Evolutionary conservation across 148 eudicot genomes (phyloP), one percentile per base, ranked within the genome.

Genomic region (Heliamphora exappendiculata): DNA sequence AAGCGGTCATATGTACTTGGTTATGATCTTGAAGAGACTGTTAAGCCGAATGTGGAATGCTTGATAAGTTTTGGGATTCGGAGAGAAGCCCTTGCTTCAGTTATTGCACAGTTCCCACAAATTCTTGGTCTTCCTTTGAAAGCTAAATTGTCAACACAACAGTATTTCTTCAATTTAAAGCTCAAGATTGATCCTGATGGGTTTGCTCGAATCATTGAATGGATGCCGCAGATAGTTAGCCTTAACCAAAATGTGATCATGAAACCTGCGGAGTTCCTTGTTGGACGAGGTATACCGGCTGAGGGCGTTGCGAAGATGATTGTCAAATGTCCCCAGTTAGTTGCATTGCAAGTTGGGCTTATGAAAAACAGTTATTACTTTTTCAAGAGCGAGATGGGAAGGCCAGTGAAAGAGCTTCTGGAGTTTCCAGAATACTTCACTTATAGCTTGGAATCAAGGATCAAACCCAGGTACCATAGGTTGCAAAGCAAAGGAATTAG

Each of bases 401-500:
- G 93, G 80, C 97, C 96, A 14, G 49, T 95, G 49, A 88, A 84
- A 69, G 98, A 95, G 85, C 93, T 95, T 19, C 87, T 92, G 24
- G 93, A 95, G 70, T 95, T 91, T 74, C 98, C 97, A 1, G 98
- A 95, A 60, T 95, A 92, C 82, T 92, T 94, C 22, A 95, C 97
- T 11, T 95, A 95, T 70, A 88, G 98, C 82, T 86, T 95, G 74
- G 98, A 92, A 65, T 91, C 93, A 31, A 84, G 98, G 73, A 92
- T 95, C 74, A 95, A 91, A 78, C 96, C 94, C 28, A 85, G 98
- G 82, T 88, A 89, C 74, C 92, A 87, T 55, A 88, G 76, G 60
- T 78, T 95, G 58, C 87, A 86, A 73, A 85, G 84, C 78, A 91
- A 88, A 82, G 98, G 96, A 70, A 84, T 92, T 39, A 85, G 88